phyloP scores from a whole-genome alignment of 1,284 basidiomycete species.

The Trichosporon faecale region DNA sequence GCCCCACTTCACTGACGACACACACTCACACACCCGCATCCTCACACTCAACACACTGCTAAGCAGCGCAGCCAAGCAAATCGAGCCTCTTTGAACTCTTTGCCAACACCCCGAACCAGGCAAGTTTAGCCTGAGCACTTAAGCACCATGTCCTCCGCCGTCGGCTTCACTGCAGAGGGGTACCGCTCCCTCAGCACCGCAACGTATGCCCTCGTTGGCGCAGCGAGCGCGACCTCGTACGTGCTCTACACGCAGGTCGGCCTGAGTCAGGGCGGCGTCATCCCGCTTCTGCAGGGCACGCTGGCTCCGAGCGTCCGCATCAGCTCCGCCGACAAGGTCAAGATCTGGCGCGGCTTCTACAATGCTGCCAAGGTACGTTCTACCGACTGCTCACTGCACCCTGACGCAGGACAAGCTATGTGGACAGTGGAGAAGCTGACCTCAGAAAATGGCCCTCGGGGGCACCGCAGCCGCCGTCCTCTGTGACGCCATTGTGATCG shows the following conservation, averaged over 20 bases:
- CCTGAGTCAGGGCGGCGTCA: slow-evolving; percentile 26
- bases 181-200: slow-evolving; percentile 21
- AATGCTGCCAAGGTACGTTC: slow-evolving; percentile 25
- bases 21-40: background rate
- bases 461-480: slow-evolving; percentile 14
- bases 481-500: slow-evolving; percentile 23
- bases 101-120: no score
- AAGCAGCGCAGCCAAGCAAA: no score
- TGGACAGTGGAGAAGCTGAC: background rate
- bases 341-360: slow-evolving; percentile 25
- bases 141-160: background rate
- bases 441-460: slow-evolving; percentile 14
- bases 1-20: background rate
- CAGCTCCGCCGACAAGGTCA: slow-evolving; percentile 15
- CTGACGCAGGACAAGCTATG: background rate
- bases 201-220: slow-evolving; percentile 29
- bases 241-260: slow-evolving; percentile 31
- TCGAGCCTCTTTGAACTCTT: no score
- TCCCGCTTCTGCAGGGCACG: slow-evolving; percentile 29
- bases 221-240: slow-evolving; percentile 26
- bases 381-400: no score
- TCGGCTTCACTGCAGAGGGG: slow-evolving; percentile 3
- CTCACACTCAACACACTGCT: no score
- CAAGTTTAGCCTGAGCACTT: no score
- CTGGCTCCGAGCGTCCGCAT: slow-evolving; percentile 13